Percentiles rank a stretch among this genome's conserved stretches.
phyloP scores from a whole-genome alignment of 129 eudicot genomes.

The Centella asiatica region DNA sequence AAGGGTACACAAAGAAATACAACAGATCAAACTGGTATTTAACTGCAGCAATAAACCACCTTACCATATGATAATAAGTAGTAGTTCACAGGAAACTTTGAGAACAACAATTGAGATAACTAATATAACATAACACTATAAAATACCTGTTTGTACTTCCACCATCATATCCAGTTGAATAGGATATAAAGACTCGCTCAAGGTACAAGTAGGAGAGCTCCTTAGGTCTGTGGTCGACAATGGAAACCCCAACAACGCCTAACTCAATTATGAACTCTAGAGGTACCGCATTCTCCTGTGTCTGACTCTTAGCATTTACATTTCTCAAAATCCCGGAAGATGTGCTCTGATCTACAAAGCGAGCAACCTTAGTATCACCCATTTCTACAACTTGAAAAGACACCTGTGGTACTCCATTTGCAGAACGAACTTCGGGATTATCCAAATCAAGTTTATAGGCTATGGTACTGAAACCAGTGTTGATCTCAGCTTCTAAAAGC shows the following conservation, averaged over 20 bases:
- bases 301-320: slow-evolving; percentile 31
- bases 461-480: slow-evolving; percentile 18
- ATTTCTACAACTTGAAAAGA: slow-evolving; percentile 55
- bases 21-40: too few relatives aligned
- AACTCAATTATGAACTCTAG: slow-evolving; percentile 72
- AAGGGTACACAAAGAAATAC: too few relatives aligned
- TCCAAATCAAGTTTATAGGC: slow-evolving; percentile 50
- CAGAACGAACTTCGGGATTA: slow-evolving; percentile 39
- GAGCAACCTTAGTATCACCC: slow-evolving; percentile 63
- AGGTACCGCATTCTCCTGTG: slow-evolving; percentile 48
- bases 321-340: slow-evolving; percentile 43
- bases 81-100: not conserved
- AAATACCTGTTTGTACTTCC: slow-evolving; percentile 85
- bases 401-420: slow-evolving; percentile 40
- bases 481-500: slow-evolving; percentile 47
- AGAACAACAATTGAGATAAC: not conserved
- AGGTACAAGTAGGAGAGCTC: slow-evolving; percentile 80
- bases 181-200: slow-evolving; percentile 69
- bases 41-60: too few relatives aligned
- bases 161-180: slow-evolving; percentile 84
- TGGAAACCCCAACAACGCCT: slow-evolving; percentile 84
- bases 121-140: not conserved
- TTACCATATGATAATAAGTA: too few relatives aligned
- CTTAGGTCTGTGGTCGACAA: slow-evolving; percentile 91
- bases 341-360: slow-evolving; percentile 46